Conservation (phyloP, 768 basidiomycete genomes). For the Nidularia pulvinata region DNA sequence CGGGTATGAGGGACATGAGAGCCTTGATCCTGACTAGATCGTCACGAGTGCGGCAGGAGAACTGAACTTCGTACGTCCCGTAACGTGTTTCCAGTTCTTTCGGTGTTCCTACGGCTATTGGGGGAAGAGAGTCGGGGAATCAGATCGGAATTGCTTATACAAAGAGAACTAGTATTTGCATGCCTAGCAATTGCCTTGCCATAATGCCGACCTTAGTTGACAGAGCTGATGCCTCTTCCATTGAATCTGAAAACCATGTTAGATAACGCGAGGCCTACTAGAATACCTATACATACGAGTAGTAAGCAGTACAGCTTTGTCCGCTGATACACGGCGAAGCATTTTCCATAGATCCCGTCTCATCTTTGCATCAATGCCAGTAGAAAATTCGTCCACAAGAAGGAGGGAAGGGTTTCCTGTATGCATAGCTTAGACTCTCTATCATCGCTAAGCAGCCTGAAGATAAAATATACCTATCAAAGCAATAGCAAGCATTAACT, state of each 20-base stretch:
- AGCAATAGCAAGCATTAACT: constrained; percentile 74
- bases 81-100: constrained; percentile 12
- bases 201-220: constrained; percentile 20
- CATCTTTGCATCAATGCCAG: constrained; percentile 6
- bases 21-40: constrained; percentile 42
- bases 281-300: constrained; percentile 48
- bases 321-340: constrained; percentile 58
- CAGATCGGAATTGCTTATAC: background rate
- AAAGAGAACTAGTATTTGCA: background rate
- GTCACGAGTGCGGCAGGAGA: constrained; percentile 49
- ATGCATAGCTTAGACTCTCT: background rate
- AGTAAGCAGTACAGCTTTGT: constrained; percentile 73
- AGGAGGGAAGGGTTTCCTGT: constrained; percentile 60
- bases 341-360: constrained; percentile 86
- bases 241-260: constrained; percentile 11
- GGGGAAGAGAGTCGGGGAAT: constrained; percentile 17
- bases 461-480: constrained; percentile 31
- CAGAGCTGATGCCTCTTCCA: constrained; percentile 21
- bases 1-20: constrained; percentile 53
- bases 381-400: background rate
- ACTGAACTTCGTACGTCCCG: constrained; percentile 51
- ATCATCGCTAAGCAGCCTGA: background rate
- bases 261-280: background rate
- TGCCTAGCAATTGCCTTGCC: constrained; percentile 16
- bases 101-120: constrained; percentile 12